These are phyloP conservation scores for Neophaeococcomyces aloes DNA, from an alignment of 2,329 filamentous ascomycete species.

Conservation along the genomic window DNA sequence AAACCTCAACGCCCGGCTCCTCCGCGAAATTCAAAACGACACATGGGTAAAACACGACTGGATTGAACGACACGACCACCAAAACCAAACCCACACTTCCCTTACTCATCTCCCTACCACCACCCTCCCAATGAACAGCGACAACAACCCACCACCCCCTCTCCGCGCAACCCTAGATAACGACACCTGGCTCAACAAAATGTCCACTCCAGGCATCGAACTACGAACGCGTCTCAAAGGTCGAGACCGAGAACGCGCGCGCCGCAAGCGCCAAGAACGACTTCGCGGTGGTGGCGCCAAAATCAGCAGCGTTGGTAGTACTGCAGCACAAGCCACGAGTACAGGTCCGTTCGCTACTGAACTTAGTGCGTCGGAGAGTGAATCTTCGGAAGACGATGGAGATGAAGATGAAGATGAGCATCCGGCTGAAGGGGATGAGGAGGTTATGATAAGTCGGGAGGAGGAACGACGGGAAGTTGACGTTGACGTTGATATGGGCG, in stretches of 20 bases:
- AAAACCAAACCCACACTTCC: constrained; percentile 56
- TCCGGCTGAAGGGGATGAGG: no score
- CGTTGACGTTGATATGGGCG: no score
- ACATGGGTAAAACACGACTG: constrained; percentile 70
- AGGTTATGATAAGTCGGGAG: no score
- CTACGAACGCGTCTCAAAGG: constrained; percentile 20
- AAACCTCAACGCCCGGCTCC: constrained; percentile 63
- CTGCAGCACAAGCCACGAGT: no score
- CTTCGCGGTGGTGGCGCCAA: not conserved
- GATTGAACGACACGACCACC: constrained; percentile 59
- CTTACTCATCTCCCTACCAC: constrained; percentile 62
- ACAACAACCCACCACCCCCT: constrained; percentile 34
- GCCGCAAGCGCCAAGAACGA: constrained; percentile 17
- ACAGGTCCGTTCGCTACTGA: no score
- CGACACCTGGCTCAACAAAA: constrained; percentile 51
- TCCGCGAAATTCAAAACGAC: constrained; percentile 71
- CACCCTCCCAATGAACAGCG: constrained; percentile 47
- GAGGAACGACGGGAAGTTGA: no score
- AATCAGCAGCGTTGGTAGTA: no score
- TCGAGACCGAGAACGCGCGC: constrained; percentile 19
- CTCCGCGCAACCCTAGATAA: constrained; percentile 47
- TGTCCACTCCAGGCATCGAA: constrained; percentile 45
- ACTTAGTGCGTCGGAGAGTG: no score
- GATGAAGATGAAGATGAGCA: no score
- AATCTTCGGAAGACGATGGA: no score